A percentile compares a stretch with the other conserved stretches of the same genome.
These are phyloP conservation scores for Emiliania huxleyi DNA, from an alignment of 78 protist genomes.

Conservation along the genomic window DNA sequence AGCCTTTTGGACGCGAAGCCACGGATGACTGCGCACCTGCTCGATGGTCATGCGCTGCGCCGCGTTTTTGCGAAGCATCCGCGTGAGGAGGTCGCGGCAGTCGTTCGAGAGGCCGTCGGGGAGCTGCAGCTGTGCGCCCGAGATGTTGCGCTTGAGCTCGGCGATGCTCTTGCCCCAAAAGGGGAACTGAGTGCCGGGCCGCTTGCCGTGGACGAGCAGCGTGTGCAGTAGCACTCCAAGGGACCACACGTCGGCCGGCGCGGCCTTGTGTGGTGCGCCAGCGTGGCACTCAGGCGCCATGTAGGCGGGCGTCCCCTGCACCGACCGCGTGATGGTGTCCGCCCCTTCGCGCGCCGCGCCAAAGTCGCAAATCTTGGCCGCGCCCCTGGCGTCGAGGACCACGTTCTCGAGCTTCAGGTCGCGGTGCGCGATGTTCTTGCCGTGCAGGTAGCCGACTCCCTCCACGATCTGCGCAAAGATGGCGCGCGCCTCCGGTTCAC, in stretches of 20 bases:
- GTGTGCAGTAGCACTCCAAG: neutral
- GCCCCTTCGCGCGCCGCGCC: slow-evolving; percentile 20
- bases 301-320: slow-evolving; percentile 26
- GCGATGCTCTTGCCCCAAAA: neutral
- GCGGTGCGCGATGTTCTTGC: neutral
- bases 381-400: neutral
- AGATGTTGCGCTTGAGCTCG: neutral
- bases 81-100: neutral
- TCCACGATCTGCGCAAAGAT: neutral
- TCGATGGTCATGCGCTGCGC: neutral
- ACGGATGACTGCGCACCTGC: neutral
- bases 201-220: neutral
- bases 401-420: slow-evolving; percentile 11
- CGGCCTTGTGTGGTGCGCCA: neutral
- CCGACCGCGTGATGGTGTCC: neutral
- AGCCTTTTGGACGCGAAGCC: no score
- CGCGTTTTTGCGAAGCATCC: neutral
- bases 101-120: neutral
- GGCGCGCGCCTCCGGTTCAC: neutral
- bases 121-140: neutral
- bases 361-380: neutral
- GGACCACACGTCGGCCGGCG: neutral
- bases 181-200: neutral
- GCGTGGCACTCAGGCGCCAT: neutral
- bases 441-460: neutral